A percentile compares a stretch with the other conserved stretches of the same genome.
These are phyloP conservation scores for Orbilia brochopaga DNA, from an alignment of 2,329 filamentous ascomycete species.

Conservation along the genomic window DNA sequence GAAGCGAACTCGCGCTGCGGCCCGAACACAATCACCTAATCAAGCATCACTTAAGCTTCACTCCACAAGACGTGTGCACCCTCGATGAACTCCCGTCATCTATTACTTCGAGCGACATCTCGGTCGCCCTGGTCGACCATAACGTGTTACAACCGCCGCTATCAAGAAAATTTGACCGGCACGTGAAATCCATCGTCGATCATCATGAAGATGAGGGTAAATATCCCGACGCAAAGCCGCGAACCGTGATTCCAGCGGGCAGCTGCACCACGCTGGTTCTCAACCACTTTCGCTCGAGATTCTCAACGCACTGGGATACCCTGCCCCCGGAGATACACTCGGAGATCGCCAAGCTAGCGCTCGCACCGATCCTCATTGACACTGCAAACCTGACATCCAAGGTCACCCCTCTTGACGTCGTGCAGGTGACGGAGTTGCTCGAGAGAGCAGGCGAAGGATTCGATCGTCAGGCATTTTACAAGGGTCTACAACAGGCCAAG, in stretches of 20 bases:
- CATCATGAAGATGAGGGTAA: conserved; percentile 75
- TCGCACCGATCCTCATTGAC: conserved; percentile 76
- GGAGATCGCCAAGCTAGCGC: conserved; percentile 70
- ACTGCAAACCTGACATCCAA: conserved; percentile 72
- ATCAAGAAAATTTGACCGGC: conserved; percentile 58
- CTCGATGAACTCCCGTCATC: conserved; percentile 66
- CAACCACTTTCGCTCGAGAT: conserved; percentile 65
- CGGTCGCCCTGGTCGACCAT: conserved; percentile 71
- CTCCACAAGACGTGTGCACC: conserved; percentile 69
- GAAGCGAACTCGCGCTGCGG: conserved; percentile 71
- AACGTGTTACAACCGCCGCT: conserved; percentile 64
- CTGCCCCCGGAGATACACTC: conserved; percentile 55
- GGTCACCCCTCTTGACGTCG: conserved; percentile 68
- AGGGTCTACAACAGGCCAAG: conserved; percentile 63
- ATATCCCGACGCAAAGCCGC: conserved; percentile 59
- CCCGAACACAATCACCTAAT: conserved; percentile 71
- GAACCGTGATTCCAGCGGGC: conserved; percentile 70
- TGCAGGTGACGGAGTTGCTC: conserved; percentile 47
- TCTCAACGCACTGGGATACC: conserved; percentile 58
- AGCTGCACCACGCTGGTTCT: conserved; percentile 76
- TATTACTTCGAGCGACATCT: conserved; percentile 61
- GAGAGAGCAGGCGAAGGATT: conserved; percentile 59
- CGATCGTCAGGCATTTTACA: conserved; percentile 65
- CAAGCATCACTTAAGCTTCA: conserved; percentile 67
- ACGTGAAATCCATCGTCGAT: conserved; percentile 73